These are phyloP conservation scores for Cyclotella choctawhatcheeana DNA, from an alignment of 108 stramenopile genomes.

Conservation along the genomic window DNA sequence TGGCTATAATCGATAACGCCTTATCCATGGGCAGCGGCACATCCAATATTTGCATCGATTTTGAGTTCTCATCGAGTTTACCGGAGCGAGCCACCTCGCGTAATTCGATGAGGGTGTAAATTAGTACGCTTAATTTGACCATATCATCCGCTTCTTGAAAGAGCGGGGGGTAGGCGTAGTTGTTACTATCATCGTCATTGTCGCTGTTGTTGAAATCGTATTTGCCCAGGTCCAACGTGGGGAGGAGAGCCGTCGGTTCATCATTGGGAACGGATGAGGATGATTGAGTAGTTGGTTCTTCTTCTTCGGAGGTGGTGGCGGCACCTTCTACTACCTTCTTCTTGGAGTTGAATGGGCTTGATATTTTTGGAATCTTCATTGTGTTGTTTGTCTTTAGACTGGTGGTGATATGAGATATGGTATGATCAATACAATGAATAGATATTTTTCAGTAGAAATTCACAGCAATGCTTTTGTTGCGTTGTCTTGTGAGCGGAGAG, in stretches of 20 bases:
- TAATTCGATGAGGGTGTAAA: constrained; percentile 63
- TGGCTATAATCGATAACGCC: constrained; percentile 38
- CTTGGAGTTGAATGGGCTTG: background rate
- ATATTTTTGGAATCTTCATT: no score
- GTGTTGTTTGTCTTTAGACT: no score
- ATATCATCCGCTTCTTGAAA: constrained; percentile 61
- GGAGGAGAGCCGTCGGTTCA: constrained; percentile 6
- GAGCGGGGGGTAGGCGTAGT: constrained; percentile 29
- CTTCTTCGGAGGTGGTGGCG: background rate
- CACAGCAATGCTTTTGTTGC: no score
- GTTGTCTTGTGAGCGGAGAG: no score
- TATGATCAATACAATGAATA: no score
- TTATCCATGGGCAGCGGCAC: constrained; percentile 51
- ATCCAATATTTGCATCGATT: constrained; percentile 32
- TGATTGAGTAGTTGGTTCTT: background rate
- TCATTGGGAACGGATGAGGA: background rate
- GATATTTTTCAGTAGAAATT: no score
- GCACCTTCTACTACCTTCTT: background rate
- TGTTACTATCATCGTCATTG: no score
- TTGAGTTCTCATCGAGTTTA: constrained; percentile 15
- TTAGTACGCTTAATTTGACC: constrained; percentile 49
- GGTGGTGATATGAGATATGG: no score
- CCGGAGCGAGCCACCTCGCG: constrained; percentile 55
- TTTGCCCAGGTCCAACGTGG: background rate
- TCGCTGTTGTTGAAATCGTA: background rate